Percentiles rank a stretch among this genome's conserved stretches.
These are phyloP conservation scores for Austroboletus novae-zelandiae DNA, from an alignment of 1,284 basidiomycete species.

Conservation along the genomic window DNA sequence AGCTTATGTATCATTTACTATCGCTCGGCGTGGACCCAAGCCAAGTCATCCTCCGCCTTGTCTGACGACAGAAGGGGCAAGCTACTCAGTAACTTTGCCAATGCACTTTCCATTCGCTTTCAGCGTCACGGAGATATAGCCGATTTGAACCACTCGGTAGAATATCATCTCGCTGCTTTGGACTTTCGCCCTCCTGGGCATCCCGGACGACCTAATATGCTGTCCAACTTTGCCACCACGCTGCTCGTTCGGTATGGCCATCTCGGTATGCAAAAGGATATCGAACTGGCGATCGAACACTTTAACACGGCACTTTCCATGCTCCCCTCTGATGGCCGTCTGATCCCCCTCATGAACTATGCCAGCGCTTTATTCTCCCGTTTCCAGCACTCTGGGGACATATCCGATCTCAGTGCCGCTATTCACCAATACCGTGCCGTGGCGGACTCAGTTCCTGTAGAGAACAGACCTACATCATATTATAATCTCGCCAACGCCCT, in stretches of 20 bases:
- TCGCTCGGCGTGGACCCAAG: conserved; percentile 24
- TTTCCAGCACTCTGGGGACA: conserved; percentile 22
- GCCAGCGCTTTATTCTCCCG: conserved; percentile 30
- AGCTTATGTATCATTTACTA: conserved; percentile 29
- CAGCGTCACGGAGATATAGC: conserved; percentile 24
- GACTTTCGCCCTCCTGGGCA: conserved; percentile 22
- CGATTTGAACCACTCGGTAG: conserved; percentile 35
- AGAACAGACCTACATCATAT: conserved; percentile 19
- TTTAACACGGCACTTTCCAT: conserved; percentile 23
- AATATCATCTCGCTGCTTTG: conserved; percentile 26
- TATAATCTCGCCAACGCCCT: conserved; percentile 32
- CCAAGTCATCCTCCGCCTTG: conserved; percentile 15
- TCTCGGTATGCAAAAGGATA: conserved; percentile 17
- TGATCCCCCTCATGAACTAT: conserved; percentile 26
- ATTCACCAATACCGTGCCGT: conserved; percentile 25
- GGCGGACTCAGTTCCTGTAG: conserved; percentile 15
- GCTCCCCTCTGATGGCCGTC: conserved; percentile 17
- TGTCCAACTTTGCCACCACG: conserved; percentile 28
- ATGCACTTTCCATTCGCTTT: conserved; percentile 30
- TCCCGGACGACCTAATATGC: conserved; percentile 19
- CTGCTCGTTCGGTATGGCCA: conserved; percentile 25
- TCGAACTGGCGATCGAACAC: conserved; percentile 28
- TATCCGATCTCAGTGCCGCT: conserved; percentile 23
- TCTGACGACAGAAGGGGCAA: conserved; percentile 24
- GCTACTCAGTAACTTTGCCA: conserved; percentile 32